phyloP scores from a whole-genome alignment of 2,329 filamentous ascomycete genomes.

The Talaromyces sp. region DNA sequence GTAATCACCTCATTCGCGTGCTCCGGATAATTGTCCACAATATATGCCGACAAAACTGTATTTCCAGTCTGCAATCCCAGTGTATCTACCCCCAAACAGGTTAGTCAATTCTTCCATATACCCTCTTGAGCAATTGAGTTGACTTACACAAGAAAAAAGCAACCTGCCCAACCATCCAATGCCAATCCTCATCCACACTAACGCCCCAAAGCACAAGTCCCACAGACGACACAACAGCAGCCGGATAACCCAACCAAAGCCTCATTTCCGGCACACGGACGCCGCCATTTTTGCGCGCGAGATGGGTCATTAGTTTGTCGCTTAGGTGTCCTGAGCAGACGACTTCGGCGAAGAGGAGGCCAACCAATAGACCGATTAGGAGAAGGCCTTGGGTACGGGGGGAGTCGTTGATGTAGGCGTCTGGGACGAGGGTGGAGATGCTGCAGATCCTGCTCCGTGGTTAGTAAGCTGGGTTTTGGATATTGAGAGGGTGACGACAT shows the following conservation, averaged over 20 bases:
- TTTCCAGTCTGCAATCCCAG: constrained; percentile 59
- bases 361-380: constrained; percentile 55
- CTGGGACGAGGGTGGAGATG: constrained; percentile 54
- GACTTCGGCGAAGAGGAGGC: constrained; percentile 53
- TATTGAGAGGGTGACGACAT: constrained; percentile 28
- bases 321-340: constrained; percentile 55
- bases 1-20: constrained; percentile 56
- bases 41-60: constrained; percentile 53
- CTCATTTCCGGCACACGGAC: constrained; percentile 55
- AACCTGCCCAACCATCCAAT: constrained; percentile 59
- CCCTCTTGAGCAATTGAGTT: not conserved
- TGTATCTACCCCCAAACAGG: constrained; percentile 41
- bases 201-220: constrained; percentile 58
- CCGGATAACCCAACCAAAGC: constrained; percentile 57
- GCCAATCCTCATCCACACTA: constrained; percentile 53
- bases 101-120: not conserved
- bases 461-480: not conserved
- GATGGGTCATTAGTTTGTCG: constrained; percentile 50
- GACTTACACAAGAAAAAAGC: constrained; percentile 55
- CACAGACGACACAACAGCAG: constrained; percentile 43
- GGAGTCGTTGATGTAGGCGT: constrained; percentile 51
- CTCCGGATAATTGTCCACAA: constrained; percentile 57
- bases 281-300: constrained; percentile 47
- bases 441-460: not conserved
- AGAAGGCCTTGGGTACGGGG: constrained; percentile 55